These are phyloP conservation scores for Neurospora sp. DNA, from an alignment of 2,329 filamentous ascomycete genomes.

Conservation along the genomic window DNA sequence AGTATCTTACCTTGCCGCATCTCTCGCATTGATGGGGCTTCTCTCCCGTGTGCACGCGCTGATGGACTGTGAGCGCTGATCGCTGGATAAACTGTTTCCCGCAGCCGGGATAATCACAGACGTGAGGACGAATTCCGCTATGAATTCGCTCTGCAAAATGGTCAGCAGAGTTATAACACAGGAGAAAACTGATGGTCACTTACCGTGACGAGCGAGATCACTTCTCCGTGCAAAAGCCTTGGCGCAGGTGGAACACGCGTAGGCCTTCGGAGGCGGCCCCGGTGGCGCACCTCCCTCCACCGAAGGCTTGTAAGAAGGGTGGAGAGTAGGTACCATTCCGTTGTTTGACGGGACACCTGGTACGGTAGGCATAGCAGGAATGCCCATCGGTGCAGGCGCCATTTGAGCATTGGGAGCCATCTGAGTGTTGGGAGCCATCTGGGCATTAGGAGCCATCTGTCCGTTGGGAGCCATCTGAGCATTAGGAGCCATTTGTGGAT, in stretches of 20 bases:
- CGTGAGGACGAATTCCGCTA: conserved; percentile 80
- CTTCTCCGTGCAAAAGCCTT: conserved; percentile 91
- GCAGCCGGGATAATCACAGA: conserved; percentile 81
- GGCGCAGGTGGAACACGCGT: conserved; percentile 78
- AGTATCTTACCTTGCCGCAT: conserved; percentile 75
- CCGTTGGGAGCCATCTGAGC: not conserved
- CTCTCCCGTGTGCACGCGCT: conserved; percentile 91
- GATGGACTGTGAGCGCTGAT: conserved; percentile 89
- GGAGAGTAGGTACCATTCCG: conserved; percentile 12
- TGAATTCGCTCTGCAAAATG: conserved; percentile 74
- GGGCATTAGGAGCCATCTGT: not conserved
- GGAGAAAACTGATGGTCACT: conserved; percentile 23
- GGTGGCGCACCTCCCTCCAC: conserved; percentile 20
- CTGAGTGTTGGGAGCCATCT: not conserved
- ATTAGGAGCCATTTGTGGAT: not conserved
- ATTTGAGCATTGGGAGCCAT: conserved; percentile 27
- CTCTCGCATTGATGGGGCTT: conserved; percentile 97
- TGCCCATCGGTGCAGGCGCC: conserved; percentile 31
- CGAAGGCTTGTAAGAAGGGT: conserved; percentile 20
- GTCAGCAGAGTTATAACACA: conserved; percentile 18
- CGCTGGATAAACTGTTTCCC: conserved; percentile 97
- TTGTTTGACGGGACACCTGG: conserved; percentile 14
- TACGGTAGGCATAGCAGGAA: conserved; percentile 29
- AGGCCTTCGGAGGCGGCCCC: conserved; percentile 51
- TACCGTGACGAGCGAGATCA: conserved; percentile 91